These are phyloP conservation scores for Boletales sp. DNA, from an alignment of 768 basidiomycete species.

Conservation along the genomic window DNA sequence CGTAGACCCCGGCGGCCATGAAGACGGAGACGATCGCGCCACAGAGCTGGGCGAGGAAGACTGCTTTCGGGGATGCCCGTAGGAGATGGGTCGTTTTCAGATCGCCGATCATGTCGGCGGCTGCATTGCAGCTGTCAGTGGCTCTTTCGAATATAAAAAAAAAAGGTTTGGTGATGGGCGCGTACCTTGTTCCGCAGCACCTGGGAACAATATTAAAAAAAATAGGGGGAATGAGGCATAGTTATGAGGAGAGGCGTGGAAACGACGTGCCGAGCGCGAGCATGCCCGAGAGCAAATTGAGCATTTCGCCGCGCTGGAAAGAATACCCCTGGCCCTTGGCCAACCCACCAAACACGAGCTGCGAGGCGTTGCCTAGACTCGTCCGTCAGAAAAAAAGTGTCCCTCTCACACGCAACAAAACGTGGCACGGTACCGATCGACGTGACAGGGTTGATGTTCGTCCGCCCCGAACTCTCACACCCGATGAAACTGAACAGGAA, in stretches of 20 bases:
- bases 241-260: not conserved
- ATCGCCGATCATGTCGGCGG: conserved; percentile 64
- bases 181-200: conserved; percentile 24
- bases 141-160: not conserved
- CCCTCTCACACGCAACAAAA: not conserved
- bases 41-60: conserved; percentile 57
- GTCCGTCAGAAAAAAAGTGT: too few relatives aligned
- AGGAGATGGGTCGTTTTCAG: conserved; percentile 69
- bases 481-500: conserved; percentile 69
- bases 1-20: conserved; percentile 53
- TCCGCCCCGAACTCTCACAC: conserved; percentile 56
- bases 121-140: conserved; percentile 15
- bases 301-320: conserved; percentile 11
- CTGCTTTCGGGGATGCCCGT: conserved; percentile 57
- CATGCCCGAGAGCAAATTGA: conserved; percentile 25
- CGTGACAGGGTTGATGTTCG: conserved; percentile 60
- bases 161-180: too few relatives aligned
- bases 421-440: conserved; percentile 38
- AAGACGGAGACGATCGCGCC: conserved; percentile 61
- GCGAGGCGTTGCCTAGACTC: conserved; percentile 44
- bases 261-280: conserved; percentile 14
- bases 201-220: not conserved
- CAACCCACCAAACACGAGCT: conserved; percentile 63
- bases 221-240: not conserved
- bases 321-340: conserved; percentile 41